Evolutionary conservation across 805 yeast species (phyloP), one percentile per base, ranked within the genome.

Genomic region (Kuraishia ogatae): DNA sequence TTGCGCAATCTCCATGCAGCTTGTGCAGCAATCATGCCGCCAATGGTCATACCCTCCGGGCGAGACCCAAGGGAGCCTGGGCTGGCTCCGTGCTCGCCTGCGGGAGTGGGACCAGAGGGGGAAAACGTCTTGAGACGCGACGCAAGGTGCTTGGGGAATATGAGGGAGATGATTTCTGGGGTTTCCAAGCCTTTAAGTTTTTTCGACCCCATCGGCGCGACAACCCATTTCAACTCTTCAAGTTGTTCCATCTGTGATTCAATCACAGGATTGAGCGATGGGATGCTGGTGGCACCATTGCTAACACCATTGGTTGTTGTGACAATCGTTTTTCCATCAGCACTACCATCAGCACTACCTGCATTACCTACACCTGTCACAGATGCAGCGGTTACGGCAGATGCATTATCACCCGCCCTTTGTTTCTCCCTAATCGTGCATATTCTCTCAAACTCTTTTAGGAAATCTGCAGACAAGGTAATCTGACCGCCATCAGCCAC

Each of bases 401-500:
- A 8, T 13, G 15, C 43, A 35, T 3, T 17, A 35, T 35, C 43
- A 5, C 17, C 43, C 3, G 17, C 43, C n/a, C 17, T 23, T 1
- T 69, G 54, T 39, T 64, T 60, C 5, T 62, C 61, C n/a, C n/a
- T n/a, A n/a, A n/a, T n/a, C 1, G 60, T 64, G 15, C 66, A 66
- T 35, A 88, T 75, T 53, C 83, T 78, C 52, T 77, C 77, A 64
- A 90, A 80, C 64, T 89, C 97, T 50, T 79, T 78, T 61, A 87
- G 73, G 64, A 90, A 89, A 68, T 93, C 97, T 7, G 84, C 78
- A 63, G 96, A 87, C 55, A 92, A 78, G 0, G 96, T 84, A 28
- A 93, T 89, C 69, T 93, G 97, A n/a, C 99, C 99, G 57, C 99
- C 99, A 69, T 90, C 97, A 0, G 99, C 99, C 53, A 89, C 87